Evolutionary conservation across 371 early-diverging fungal species (phyloP).

Genomic region (Mucor irregularis): DNA sequence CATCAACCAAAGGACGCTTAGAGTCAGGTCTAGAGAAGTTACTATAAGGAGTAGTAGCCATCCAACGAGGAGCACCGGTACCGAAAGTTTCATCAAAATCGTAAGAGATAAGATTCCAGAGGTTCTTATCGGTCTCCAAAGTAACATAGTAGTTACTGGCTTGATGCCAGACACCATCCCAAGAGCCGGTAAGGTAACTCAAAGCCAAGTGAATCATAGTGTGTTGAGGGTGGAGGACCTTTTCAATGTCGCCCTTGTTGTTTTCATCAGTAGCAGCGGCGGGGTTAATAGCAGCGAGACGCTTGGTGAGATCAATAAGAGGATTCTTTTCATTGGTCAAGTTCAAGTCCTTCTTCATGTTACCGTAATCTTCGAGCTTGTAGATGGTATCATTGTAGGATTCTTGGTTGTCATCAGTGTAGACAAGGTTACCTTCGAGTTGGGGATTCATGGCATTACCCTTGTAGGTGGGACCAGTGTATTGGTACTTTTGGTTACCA

Average conservation of each 20-base stretch:
- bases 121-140: conserved; percentile 33
- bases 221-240: conserved; percentile 29
- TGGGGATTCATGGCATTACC: conserved; percentile 33
- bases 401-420: conserved; percentile 30
- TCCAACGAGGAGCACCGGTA: conserved; percentile 32
- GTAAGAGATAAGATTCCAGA: conserved; percentile 53
- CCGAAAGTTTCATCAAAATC: conserved; percentile 61
- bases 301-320: conserved; percentile 26
- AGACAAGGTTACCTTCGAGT: conserved; percentile 36
- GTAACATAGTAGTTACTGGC: conserved; percentile 53
- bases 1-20: conserved; percentile 37
- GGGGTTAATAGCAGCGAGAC: conserved; percentile 25
- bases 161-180: conserved; percentile 48
- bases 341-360: conserved; percentile 13
- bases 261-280: conserved; percentile 26
- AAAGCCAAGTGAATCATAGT: conserved; percentile 48
- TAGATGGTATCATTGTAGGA: conserved; percentile 37
- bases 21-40: conserved; percentile 31
- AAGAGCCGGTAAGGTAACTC: conserved; percentile 49
- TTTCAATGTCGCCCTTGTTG: conserved; percentile 30
- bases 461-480: conserved; percentile 39
- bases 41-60: conserved; percentile 38
- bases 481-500: conserved; percentile 29
- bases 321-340: conserved; percentile 22
- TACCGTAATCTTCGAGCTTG: conserved; percentile 35